These are phyloP conservation scores for Brassica napus DNA, from an alignment of 345 rosid genomes.

Conservation along the genomic window DNA sequence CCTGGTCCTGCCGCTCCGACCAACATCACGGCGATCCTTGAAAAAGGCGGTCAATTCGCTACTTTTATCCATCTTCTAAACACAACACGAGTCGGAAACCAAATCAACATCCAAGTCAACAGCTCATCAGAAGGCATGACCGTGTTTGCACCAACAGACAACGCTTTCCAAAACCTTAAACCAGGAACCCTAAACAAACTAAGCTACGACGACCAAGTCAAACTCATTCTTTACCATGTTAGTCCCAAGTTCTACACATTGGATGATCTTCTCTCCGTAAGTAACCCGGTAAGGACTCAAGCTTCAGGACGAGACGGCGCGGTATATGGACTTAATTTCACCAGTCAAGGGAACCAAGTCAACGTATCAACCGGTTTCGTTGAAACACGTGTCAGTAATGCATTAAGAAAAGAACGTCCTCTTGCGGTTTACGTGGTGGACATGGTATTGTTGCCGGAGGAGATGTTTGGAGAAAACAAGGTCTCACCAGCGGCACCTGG, in stretches of 20 bases:
- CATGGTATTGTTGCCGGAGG: conserved; percentile 69
- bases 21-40: conserved; percentile 75
- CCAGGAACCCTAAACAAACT: conserved; percentile 55
- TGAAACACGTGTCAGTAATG: conserved; percentile 65
- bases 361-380: conserved; percentile 71
- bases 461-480: conserved; percentile 50
- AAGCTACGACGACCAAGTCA: conserved; percentile 49
- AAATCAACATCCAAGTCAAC: conserved; percentile 68
- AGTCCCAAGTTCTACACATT: conserved; percentile 57
- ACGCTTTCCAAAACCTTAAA: conserved; percentile 74
- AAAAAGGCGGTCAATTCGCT: conserved; percentile 63
- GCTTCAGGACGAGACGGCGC: conserved; percentile 51
- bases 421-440: conserved; percentile 81
- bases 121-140: conserved; percentile 77
- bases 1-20: conserved; percentile 58
- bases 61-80: conserved; percentile 56
- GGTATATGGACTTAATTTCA: conserved; percentile 62
- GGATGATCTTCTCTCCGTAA: conserved; percentile 54
- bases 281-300: conserved; percentile 78
- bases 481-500: conserved; percentile 48
- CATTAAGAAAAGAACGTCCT: conserved; percentile 51
- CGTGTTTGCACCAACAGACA: conserved; percentile 81
- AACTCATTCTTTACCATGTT: conserved; percentile 63
- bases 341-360: conserved; percentile 69
- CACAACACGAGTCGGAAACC: conserved; percentile 56